Evolutionary conservation across 2,329 filamentous ascomycete species (phyloP).

Genomic region (Neopestalotiopsis sp.): DNA sequence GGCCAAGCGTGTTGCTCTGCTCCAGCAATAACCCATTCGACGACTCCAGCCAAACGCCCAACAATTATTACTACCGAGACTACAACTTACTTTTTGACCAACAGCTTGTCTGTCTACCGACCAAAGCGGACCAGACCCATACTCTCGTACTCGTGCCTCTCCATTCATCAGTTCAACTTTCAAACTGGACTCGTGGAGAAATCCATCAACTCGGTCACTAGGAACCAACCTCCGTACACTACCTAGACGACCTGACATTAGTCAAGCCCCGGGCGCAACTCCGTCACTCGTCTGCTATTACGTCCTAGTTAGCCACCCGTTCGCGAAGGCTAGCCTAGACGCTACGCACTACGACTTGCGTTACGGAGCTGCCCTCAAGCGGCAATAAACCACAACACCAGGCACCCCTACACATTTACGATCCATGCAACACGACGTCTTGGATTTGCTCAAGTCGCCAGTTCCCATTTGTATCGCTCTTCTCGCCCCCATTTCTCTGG

Average conservation of each 20-base stretch:
- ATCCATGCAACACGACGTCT: conserved; percentile 13
- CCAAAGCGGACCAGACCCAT: neutral
- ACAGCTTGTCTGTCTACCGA: too few relatives aligned
- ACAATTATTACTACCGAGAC: too few relatives aligned
- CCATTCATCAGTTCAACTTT: neutral
- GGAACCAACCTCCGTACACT: neutral
- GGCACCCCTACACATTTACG: conserved; percentile 8
- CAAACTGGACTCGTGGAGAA: conserved; percentile 7
- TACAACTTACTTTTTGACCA: too few relatives aligned
- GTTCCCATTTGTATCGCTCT: conserved; percentile 1
- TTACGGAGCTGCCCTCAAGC: conserved; percentile 8
- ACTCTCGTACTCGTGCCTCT: neutral
- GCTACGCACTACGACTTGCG: neutral
- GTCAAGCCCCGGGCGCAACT: neutral
- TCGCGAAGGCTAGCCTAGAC: conserved; percentile 4
- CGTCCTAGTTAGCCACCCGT: conserved; percentile 8
- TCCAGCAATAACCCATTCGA: too few relatives aligned
- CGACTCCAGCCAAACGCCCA: too few relatives aligned
- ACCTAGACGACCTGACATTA: conserved; percentile 1
- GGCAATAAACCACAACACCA: conserved; percentile 11
- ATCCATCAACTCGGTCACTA: neutral
- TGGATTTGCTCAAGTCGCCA: neutral
- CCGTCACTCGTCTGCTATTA: conserved; percentile 11
- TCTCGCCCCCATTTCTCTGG: neutral
- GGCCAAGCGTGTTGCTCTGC: too few relatives aligned